phyloP scores from a whole-genome alignment of 169 alveolate species.

The Pseudocohnilembus persalinus region DNA sequence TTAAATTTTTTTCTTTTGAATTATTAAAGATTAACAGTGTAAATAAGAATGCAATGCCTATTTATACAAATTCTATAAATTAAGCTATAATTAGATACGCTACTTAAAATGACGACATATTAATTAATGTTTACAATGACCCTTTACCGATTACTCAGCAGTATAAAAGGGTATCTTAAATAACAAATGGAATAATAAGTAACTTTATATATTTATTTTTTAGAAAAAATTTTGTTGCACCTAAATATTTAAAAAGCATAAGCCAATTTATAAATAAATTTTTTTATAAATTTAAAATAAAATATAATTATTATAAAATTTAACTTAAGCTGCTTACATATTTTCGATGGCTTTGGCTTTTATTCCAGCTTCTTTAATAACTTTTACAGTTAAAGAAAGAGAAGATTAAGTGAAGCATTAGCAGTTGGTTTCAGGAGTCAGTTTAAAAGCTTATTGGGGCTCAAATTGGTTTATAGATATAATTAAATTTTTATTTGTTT shows the following conservation, averaged over 20 bases:
- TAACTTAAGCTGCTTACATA: constrained; percentile 65
- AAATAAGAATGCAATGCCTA: not conserved
- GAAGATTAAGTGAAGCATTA: constrained; percentile 75
- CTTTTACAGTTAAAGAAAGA: constrained; percentile 79
- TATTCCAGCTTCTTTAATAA: constrained; percentile 83
- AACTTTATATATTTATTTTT: too few relatives aligned
- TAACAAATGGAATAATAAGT: not conserved
- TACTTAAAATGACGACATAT: not conserved
- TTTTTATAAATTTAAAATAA: too few relatives aligned
- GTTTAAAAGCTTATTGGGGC: constrained; percentile 73
- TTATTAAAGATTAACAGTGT: not conserved
- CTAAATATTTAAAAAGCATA: too few relatives aligned
- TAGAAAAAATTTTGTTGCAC: too few relatives aligned
- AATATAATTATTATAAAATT: too few relatives aligned
- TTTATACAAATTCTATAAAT: too few relatives aligned
- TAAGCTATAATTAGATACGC: not conserved
- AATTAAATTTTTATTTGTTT: constrained; percentile 60
- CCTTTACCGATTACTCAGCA: not conserved
- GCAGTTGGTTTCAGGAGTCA: constrained; percentile 74
- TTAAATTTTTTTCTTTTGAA: too few relatives aligned
- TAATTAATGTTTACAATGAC: too few relatives aligned
- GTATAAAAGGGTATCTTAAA: not conserved
- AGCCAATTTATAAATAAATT: not conserved
- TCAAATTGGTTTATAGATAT: constrained; percentile 74
- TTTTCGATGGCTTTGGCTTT: constrained; percentile 79